Conservation (phyloP, 2,329 filamentous ascomycete species). For the Capronia epimyces region DNA sequence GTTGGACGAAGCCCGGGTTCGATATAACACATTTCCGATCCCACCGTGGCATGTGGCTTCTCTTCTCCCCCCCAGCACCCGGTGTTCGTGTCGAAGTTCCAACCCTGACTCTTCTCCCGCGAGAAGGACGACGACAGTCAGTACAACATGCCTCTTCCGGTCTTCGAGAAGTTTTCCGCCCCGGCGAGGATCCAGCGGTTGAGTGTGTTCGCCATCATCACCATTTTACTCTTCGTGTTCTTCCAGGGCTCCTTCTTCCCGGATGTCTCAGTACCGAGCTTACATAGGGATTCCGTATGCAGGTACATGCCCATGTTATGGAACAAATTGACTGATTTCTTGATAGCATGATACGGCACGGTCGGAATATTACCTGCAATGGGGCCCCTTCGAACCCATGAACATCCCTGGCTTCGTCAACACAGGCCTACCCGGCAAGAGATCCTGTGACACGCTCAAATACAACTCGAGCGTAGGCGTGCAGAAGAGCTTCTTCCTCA, state of each 20-base stretch:
- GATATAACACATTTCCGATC: constrained; percentile 14
- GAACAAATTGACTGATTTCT: neutral
- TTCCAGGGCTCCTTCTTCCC: constrained; percentile 20
- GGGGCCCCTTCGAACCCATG: constrained; percentile 23
- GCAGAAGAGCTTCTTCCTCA: constrained; percentile 29
- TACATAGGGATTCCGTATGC: constrained; percentile 10
- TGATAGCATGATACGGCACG: constrained; percentile 11
- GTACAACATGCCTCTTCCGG: constrained; percentile 16
- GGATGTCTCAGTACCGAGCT: constrained; percentile 3
- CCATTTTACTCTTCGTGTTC: constrained; percentile 16
- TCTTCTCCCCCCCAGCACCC: neutral
- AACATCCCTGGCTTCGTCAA: constrained; percentile 21
- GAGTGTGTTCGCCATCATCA: constrained; percentile 14
- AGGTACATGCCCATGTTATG: neutral
- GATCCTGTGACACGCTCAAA: constrained; percentile 22
- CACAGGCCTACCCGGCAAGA: constrained; percentile 21
- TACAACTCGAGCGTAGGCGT: constrained; percentile 23
- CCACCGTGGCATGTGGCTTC: constrained; percentile 3
- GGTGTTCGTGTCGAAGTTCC: neutral
- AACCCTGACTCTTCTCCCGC: neutral
- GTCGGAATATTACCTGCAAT: constrained; percentile 22
- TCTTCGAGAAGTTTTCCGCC: constrained; percentile 18
- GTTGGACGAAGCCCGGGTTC: constrained; percentile 2
- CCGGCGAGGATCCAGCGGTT: constrained; percentile 20
- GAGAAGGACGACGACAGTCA: constrained; percentile 4